Percentiles rank a stretch among this genome's conserved stretches.
Evolutionary conservation across 257 asterid species (phyloP).

Genomic region (Fraxinus pennsylvanica): DNA sequence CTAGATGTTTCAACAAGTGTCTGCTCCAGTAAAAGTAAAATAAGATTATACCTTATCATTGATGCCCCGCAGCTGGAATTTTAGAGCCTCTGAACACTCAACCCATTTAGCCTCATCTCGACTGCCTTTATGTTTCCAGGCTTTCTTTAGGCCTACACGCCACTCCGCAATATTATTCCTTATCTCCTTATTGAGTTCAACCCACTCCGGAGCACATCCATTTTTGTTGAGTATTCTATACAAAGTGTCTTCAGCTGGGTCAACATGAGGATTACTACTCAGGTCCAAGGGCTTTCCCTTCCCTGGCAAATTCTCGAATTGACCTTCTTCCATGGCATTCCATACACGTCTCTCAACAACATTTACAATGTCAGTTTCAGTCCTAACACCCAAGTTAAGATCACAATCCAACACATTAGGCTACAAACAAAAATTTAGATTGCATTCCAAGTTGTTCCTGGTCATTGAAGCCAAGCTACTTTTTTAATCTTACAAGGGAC

Average conservation of each 20-base stretch:
- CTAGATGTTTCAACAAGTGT: conserved; percentile 1
- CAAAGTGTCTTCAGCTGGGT: conserved; percentile 84
- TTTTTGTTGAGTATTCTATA: conserved; percentile 77
- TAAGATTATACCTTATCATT: conserved; percentile 58
- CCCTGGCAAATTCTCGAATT: conserved; percentile 81
- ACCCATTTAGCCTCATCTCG: conserved; percentile 56
- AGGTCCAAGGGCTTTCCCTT: conserved; percentile 89
- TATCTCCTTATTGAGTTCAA: conserved; percentile 86
- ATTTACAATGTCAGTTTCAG: conserved; percentile 82
- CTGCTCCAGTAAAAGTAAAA: background rate
- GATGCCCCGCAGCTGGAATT: conserved; percentile 65
- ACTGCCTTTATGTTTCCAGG: conserved; percentile 43
- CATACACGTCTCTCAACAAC: conserved; percentile 83
- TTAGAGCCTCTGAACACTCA: conserved; percentile 58
- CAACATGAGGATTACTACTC: conserved; percentile 73
- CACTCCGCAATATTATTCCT: conserved; percentile 52
- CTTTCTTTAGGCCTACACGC: conserved; percentile 63
- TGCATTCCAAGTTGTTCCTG: background rate
- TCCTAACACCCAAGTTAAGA: conserved; percentile 41
- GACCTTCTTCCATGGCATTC: conserved; percentile 94
- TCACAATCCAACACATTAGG: background rate
- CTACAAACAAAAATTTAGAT: background rate
- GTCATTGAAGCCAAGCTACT: background rate
- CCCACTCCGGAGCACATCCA: conserved; percentile 93
- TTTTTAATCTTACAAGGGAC: background rate